These are phyloP conservation scores for Haematococcus sp. DNA, from an alignment of 139 green algal genomes.

Conservation along the genomic window DNA sequence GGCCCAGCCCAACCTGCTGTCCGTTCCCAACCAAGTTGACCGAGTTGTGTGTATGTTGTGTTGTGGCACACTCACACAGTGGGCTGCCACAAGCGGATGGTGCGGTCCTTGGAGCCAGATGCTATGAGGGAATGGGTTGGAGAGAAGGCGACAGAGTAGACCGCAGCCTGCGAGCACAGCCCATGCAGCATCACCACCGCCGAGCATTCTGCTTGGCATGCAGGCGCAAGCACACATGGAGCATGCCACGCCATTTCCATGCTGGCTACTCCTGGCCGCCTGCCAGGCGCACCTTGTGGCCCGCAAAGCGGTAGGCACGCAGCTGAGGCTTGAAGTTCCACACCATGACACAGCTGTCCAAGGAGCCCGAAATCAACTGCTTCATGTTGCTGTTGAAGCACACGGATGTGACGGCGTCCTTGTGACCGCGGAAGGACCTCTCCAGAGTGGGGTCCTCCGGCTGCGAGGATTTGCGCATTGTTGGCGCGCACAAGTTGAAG, in stretches of 20 bases:
- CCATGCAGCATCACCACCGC: no score
- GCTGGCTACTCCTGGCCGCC: background rate
- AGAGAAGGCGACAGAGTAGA: constrained; percentile 80
- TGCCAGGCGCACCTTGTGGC: constrained; percentile 63
- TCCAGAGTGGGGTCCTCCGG: constrained; percentile 78
- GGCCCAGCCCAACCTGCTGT: no score
- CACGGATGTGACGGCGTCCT: constrained; percentile 73
- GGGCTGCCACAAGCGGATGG: constrained; percentile 81
- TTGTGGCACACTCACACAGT: constrained; percentile 50
- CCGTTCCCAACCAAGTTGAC: no score
- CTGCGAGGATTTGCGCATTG: constrained; percentile 26
- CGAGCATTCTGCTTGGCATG: no score
- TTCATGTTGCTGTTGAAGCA: constrained; percentile 86
- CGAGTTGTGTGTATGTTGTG: no score
- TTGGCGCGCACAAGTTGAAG: background rate
- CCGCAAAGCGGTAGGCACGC: constrained; percentile 74
- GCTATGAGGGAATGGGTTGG: constrained; percentile 65
- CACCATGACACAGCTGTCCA: constrained; percentile 84
- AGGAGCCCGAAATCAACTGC: constrained; percentile 75
- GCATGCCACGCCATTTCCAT: constrained; percentile 4
- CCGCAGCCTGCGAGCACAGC: constrained; percentile 57
- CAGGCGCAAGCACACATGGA: background rate
- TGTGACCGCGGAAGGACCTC: constrained; percentile 81
- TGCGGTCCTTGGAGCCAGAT: constrained; percentile 82
- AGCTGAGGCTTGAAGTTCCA: constrained; percentile 92